Evolutionary conservation across 2,329 filamentous ascomycete species (phyloP), one percentile per base, ranked within the genome.

Genomic region (Torrubiella hemipterigena): DNA sequence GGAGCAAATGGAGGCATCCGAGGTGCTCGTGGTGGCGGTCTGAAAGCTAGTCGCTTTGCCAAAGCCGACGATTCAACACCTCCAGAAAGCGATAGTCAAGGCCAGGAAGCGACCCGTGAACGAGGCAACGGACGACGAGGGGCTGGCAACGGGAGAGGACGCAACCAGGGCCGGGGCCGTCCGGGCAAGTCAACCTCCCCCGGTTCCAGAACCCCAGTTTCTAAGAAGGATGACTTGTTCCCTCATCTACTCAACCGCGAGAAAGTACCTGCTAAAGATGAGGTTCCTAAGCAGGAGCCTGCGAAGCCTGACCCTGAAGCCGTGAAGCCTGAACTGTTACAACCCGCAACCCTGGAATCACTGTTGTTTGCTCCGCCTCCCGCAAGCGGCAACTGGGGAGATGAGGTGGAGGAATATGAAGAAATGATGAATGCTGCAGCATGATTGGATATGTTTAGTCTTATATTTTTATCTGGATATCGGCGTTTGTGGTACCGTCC

Each of bases 391-490:
- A 56, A 65, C 33, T 74, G 70, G 70, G 70, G 67, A 30, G 70
- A 75, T 21, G 70, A 75, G 50, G 67, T 74, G 58, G 66, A 66
- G 29, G 64, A 57, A 5, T 50, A 65, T 10, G 65, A 70, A 17
- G 59, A 54, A 19, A 33, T 38, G n/a, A 50, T 47, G 27, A 42
- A 47, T 42, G 39, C n/a, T n/a, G n/a, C n/a, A n/a, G n/a, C n/a
- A n/a, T n/a, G n/a, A n/a, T n/a, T n/a, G n/a, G n/a, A n/a, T n/a
- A n/a, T n/a, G n/a, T n/a, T n/a, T n/a, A n/a, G n/a, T n/a, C n/a
- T n/a, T n/a, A n/a, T n/a, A n/a, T n/a, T n/a, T n/a, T n/a, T n/a
- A n/a, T n/a, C n/a, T n/a, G n/a, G n/a, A n/a, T n/a, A n/a, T n/a
- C n/a, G n/a, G n/a, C n/a, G n/a, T n/a, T n/a, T n/a, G n/a, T n/a